Percentiles rank a stretch among this genome's conserved stretches.
Conservation (phyloP, 495 filamentous ascomycete species). For the Xylaria longipes region DNA sequence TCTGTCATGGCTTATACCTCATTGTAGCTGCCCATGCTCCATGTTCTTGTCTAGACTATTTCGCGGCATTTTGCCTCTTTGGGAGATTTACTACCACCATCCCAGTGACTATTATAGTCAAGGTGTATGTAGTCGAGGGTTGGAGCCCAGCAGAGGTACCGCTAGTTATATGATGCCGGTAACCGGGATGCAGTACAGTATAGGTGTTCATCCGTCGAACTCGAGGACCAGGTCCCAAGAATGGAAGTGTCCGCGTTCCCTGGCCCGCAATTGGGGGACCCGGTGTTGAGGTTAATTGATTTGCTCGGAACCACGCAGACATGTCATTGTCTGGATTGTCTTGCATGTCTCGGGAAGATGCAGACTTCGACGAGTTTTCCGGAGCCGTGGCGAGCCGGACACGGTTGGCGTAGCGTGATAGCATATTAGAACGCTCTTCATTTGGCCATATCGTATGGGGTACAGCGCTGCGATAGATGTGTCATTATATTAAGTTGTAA, state of each 20-base stretch:
- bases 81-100: neutral
- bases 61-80: neutral
- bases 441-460: neutral
- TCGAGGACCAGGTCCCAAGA: conserved; percentile 27
- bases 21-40: neutral
- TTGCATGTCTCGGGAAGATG: conserved; percentile 28
- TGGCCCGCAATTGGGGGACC: conserved; percentile 20
- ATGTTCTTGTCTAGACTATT: neutral
- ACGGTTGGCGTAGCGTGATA: conserved; percentile 4
- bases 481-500: conserved; percentile 1
- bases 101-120: neutral
- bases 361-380: conserved; percentile 25
- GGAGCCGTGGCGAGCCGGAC: conserved; percentile 26
- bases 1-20: neutral
- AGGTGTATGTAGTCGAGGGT: conserved; percentile 3
- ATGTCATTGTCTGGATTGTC: conserved; percentile 23
- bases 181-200: conserved; percentile 20
- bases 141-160: conserved; percentile 1
- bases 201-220: conserved; percentile 23
- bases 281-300: conserved; percentile 19
- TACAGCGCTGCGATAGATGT: neutral
- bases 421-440: neutral
- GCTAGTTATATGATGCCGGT: conserved; percentile 24
- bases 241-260: conserved; percentile 18
- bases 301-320: conserved; percentile 23